Conservation (phyloP, 345 rosid genomes). For the Cochlearia excelsa region DNA sequence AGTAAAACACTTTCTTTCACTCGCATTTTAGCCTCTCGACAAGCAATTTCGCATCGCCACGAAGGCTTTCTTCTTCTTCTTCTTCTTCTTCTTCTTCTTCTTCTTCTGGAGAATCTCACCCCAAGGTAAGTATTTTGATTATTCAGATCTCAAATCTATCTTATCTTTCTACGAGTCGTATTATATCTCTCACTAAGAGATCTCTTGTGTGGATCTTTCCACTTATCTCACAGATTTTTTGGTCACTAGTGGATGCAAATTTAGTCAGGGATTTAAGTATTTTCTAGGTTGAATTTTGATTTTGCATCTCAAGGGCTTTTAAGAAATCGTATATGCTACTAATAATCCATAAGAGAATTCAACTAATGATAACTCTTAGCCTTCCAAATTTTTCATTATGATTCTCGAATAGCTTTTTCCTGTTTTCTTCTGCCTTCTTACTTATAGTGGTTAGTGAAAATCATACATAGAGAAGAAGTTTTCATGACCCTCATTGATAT, state of each 20-base stretch:
- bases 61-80: not conserved
- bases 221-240: not conserved
- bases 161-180: not conserved
- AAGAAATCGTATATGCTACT: not conserved
- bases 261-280: not conserved
- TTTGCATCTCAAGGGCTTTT: slow-evolving; percentile 1
- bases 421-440: not conserved
- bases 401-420: too few relatives aligned
- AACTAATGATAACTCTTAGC: not conserved
- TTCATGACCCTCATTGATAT: not conserved
- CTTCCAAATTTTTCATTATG: too few relatives aligned
- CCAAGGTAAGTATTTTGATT: slow-evolving; percentile 12
- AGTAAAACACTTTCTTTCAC: too few relatives aligned
- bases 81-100: not conserved
- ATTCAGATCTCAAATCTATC: slow-evolving; percentile 25
- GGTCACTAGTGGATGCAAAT: not conserved
- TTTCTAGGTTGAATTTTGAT: slow-evolving; percentile 1
- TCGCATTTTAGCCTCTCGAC: slow-evolving; percentile 7
- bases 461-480: not conserved
- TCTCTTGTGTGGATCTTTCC: slow-evolving; percentile 5
- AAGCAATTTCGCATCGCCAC: slow-evolving; percentile 20
- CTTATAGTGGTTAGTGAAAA: not conserved
- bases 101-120: slow-evolving; percentile 17
- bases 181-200: not conserved
- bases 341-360: not conserved